phyloP scores from a whole-genome alignment of 192 early-diverging fungal species.

The Cladochytrium replicatum region DNA sequence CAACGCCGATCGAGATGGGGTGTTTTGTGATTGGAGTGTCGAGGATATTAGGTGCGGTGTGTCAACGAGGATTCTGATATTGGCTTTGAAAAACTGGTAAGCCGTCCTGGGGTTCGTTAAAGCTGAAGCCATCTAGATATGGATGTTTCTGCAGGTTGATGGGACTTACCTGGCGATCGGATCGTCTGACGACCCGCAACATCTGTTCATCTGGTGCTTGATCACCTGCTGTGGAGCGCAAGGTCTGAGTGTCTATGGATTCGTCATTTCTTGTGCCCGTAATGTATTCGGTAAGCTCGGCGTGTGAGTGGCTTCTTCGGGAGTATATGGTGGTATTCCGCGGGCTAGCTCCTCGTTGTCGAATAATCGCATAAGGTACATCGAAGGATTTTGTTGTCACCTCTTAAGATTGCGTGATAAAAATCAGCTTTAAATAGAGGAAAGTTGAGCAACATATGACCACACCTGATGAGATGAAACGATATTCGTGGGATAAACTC shows the following conservation, averaged over 20 bases:
- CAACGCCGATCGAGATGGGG: no score
- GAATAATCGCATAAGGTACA: conserved; percentile 70
- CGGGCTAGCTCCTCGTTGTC: conserved; percentile 77
- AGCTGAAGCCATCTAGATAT: no score
- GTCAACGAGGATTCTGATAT: no score
- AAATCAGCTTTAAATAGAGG: not conserved
- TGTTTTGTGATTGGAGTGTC: no score
- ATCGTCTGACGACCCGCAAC: no score
- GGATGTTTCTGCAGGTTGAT: no score
- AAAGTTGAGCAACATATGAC: not conserved
- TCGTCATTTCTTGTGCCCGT: not conserved
- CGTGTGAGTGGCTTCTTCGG: not conserved
- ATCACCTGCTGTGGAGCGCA: no score
- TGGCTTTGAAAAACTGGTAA: no score
- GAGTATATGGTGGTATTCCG: conserved; percentile 18
- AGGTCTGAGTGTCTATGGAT: not conserved
- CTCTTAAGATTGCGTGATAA: conserved; percentile 21
- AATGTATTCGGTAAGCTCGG: conserved; percentile 23
- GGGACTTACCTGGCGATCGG: no score
- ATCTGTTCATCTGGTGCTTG: no score
- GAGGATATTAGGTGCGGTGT: no score
- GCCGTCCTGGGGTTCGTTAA: no score
- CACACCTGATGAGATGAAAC: conserved; percentile 59
- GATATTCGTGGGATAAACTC: conserved; percentile 85
- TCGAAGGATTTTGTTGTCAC: conserved; percentile 70